Evolutionary conservation across 441 rosid species (phyloP), one percentile per base, ranked within the genome.

Genomic region (Gossypium schwendimanii): DNA sequence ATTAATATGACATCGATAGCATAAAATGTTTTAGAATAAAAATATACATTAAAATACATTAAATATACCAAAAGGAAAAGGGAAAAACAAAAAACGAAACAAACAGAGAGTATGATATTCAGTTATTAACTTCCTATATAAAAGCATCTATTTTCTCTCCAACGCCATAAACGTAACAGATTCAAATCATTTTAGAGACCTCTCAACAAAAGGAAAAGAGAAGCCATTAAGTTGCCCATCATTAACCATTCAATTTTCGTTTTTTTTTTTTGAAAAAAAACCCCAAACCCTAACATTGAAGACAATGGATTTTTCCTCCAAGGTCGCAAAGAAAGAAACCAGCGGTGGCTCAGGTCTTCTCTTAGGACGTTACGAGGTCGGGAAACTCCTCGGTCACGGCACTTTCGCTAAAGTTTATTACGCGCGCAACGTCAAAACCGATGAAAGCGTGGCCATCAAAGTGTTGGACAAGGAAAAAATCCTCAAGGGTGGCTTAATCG

Each of bases 381-480:
- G 98, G 1, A 92, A 88, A 75, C 89, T 92, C 8, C 89, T 92
- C 0, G 98, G 97, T 17, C 96, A 90, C 52, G 97, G 97, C 8
- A 87, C 88, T 44, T 90, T 90, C 70, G 97, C 97, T 0, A 92
- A 92, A 78, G 96, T 92, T 60, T 89, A 88, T 72, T 85, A 84
- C 50, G 98, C 98, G 2, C 81, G 89, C 26, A 90, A 89, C 79
- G 87, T 90, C 17, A 77, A 77, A 20, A 68, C 87, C 31, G 86
- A 82, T 3, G 93, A 88, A 33, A 72, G 82, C 17, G 92, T 87
- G 0, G 97, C 97, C 58, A 92, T 92, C 47, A 92, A 92, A 77
- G 90, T 90, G n/a, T 84, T 92, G 2, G 96, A 92, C 80, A 92
- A 92, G 50, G 97, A 92, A 75, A 92, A 86, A 80, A 85, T 92